These are phyloP conservation scores for Theileria luwenshuni DNA, from an alignment of 169 alveolate genomes.

Conservation along the genomic window DNA sequence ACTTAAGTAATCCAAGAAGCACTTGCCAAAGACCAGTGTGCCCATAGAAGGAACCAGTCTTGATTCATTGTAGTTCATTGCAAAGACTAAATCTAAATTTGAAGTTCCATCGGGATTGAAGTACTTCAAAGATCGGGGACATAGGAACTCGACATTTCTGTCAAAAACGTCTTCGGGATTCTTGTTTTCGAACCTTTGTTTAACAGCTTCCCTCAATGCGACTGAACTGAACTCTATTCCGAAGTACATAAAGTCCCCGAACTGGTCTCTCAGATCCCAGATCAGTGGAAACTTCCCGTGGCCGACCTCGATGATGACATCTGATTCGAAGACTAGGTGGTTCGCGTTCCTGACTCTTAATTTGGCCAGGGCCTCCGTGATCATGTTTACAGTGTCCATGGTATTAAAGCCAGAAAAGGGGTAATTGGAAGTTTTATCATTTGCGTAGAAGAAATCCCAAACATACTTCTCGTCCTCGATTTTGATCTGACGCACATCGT, in stretches of 20 bases:
- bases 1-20: constrained; percentile 74
- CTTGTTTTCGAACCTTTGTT: constrained; percentile 3
- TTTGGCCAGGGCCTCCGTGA: constrained; percentile 19
- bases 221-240: constrained; percentile 71
- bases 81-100: constrained; percentile 30
- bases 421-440: constrained; percentile 28
- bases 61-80: constrained; percentile 1
- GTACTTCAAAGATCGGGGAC: constrained; percentile 40
- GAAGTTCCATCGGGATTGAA: constrained; percentile 53
- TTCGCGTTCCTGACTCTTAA: constrained; percentile 3
- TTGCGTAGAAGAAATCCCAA: constrained; percentile 60
- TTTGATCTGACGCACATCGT: constrained; percentile 17
- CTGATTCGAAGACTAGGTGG: constrained; percentile 31
- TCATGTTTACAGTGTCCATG: constrained; percentile 48
- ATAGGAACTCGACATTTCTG: constrained; percentile 53
- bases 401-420: constrained; percentile 66
- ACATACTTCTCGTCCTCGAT: constrained; percentile 54
- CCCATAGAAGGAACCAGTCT: constrained; percentile 21
- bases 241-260: constrained; percentile 24
- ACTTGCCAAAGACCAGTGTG: constrained; percentile 64
- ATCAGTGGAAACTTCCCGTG: constrained; percentile 79
- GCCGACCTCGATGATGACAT: constrained; percentile 73
- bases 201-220: constrained; percentile 69
- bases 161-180: constrained; percentile 5
- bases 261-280: constrained; percentile 63